Conservation (phyloP, 371 early-diverging fungal species). For the Smittium culicis region DNA sequence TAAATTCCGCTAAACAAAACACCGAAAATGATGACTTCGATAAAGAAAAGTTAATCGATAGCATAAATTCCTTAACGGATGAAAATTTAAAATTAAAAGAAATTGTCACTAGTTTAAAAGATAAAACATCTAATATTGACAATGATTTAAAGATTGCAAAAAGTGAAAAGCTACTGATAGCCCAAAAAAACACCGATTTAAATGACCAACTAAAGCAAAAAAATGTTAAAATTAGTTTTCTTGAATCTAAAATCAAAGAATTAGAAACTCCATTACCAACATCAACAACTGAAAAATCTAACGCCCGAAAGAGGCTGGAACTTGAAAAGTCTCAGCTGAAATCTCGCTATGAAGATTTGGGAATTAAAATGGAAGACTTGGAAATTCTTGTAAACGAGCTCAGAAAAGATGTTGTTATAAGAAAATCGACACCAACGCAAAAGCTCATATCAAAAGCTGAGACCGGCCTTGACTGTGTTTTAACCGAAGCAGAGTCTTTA, state of each 20-base stretch:
- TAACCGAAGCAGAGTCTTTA: slow-evolving; percentile 34
- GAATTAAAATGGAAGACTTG: slow-evolving; percentile 44
- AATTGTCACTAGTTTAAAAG: neutral
- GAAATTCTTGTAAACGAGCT: slow-evolving; percentile 59
- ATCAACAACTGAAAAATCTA: neutral
- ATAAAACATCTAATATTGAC: neutral
- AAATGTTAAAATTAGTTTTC: neutral
- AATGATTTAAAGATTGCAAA: neutral
- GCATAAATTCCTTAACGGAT: neutral
- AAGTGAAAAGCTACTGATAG: neutral
- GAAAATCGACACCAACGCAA: slow-evolving; percentile 47
- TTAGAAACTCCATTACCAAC: neutral
- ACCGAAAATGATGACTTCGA: neutral
- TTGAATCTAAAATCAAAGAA: neutral
- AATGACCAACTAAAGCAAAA: neutral
- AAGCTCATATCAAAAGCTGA: slow-evolving; percentile 37
- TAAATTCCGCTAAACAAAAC: neutral
- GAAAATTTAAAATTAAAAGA: too few species aligned
- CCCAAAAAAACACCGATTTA: neutral
- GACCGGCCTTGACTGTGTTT: slow-evolving; percentile 35
- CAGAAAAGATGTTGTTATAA: slow-evolving; percentile 57
- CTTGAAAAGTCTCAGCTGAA: slow-evolving; percentile 43
- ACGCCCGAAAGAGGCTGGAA: neutral
- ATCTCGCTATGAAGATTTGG: slow-evolving; percentile 37
- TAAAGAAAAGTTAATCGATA: neutral